Evolutionary conservation across 2,329 filamentous ascomycete species (phyloP).

Genomic region (Verticillium longisporum): DNA sequence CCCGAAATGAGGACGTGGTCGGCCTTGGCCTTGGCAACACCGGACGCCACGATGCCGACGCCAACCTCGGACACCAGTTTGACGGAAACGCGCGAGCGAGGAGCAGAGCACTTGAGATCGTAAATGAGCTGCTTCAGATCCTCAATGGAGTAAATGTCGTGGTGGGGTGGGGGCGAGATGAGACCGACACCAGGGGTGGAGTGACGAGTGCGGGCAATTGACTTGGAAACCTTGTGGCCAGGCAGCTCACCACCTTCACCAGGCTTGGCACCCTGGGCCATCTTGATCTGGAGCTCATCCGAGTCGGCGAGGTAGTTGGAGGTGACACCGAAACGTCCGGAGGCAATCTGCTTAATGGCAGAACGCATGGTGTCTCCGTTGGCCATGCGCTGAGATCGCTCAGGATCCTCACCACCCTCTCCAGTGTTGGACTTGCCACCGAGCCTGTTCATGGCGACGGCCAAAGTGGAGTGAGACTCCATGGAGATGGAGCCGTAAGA

Average conservation of each 20-base stretch:
- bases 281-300: conserved; percentile 97
- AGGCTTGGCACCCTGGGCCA: conserved; percentile 97
- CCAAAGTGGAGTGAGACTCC: conserved; percentile 94
- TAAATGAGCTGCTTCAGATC: conserved; percentile 98
- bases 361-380: conserved; percentile 97
- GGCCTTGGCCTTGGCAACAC: conserved; percentile 95
- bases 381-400: conserved; percentile 77
- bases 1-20: conserved; percentile 96
- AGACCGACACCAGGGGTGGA: conserved; percentile 94
- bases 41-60: conserved; percentile 94
- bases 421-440: conserved; percentile 97
- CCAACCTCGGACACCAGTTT: conserved; percentile 97
- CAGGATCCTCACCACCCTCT: conserved; percentile 92
- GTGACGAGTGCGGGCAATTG: conserved; percentile 89
- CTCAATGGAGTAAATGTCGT: conserved; percentile 98
- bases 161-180: conserved; percentile 91
- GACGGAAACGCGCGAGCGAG: conserved; percentile 84
- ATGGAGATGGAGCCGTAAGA: conserved; percentile 98
- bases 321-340: conserved; percentile 92
- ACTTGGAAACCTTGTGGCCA: conserved; percentile 91
- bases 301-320: conserved; percentile 91
- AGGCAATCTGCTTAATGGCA: conserved; percentile 95
- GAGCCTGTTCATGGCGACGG: conserved; percentile 93
- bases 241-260: conserved; percentile 96
- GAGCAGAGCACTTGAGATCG: conserved; percentile 93